A percentile compares a stretch with the other conserved stretches of the same genome.
Conservation (phyloP, 1,284 basidiomycete genomes). For the Puccinia hordei region DNA sequence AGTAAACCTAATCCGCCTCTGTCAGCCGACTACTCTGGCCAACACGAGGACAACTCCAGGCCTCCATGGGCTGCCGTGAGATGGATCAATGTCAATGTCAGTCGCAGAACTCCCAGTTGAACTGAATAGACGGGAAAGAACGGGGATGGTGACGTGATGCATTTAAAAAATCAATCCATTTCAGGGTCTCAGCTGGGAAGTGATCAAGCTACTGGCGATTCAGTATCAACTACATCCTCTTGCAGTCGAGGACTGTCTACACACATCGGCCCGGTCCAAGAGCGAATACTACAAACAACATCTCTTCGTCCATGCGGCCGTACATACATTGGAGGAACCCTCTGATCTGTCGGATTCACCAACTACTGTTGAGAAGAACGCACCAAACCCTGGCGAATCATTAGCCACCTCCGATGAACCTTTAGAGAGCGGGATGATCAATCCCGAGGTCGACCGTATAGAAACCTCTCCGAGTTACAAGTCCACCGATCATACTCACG, state of each 20-base stretch:
- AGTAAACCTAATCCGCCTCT: background rate
- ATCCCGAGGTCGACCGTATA: slow-evolving; percentile 19
- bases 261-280: slow-evolving; percentile 31
- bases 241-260: slow-evolving; percentile 43
- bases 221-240: slow-evolving; percentile 30
- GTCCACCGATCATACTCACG: background rate
- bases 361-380: background rate
- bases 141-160: background rate
- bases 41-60: background rate
- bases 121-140: background rate
- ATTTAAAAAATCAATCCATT: background rate
- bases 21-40: background rate
- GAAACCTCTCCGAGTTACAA: background rate
- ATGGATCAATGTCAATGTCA: slow-evolving; percentile 50
- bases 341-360: background rate
- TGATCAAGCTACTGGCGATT: slow-evolving; percentile 34
- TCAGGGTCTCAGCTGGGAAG: slow-evolving; percentile 45
- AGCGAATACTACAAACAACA: slow-evolving; percentile 47
- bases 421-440: slow-evolving; percentile 14
- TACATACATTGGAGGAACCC: slow-evolving; percentile 29
- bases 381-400: background rate
- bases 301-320: slow-evolving; percentile 44
- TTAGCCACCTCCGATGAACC: background rate
- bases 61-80: slow-evolving; percentile 28
- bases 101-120: background rate